phyloP scores from a whole-genome alignment of 2,329 filamentous ascomycete species.

The Aspergillus sp. region DNA sequence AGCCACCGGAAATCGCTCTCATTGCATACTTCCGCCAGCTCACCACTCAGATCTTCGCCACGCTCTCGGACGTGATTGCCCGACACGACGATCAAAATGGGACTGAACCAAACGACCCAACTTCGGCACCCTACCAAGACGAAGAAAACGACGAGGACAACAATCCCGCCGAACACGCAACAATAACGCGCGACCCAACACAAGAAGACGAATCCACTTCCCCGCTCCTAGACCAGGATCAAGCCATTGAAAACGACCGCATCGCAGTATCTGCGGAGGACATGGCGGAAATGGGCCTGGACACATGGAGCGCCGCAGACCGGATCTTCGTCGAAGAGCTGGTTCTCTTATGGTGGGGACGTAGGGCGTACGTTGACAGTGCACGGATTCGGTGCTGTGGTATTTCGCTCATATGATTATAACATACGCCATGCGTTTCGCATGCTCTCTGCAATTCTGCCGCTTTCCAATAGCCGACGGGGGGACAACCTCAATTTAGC shows the following conservation, averaged over 20 bases:
- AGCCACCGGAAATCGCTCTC: constrained; percentile 52
- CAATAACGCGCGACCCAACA: constrained; percentile 31
- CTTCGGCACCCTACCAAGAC: constrained; percentile 27
- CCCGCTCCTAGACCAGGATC: constrained; percentile 28
- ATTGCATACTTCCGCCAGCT: constrained; percentile 56
- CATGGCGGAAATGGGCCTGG: constrained; percentile 54
- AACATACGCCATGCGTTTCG: neutral
- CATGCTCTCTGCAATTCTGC: neutral
- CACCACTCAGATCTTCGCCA: constrained; percentile 52
- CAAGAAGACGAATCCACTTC: constrained; percentile 33
- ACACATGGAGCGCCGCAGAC: constrained; percentile 54
- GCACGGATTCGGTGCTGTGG: constrained; percentile 54
- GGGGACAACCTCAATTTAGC: neutral
- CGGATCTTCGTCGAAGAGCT: constrained; percentile 52
- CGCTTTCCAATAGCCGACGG: neutral
- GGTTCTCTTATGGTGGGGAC: constrained; percentile 51
- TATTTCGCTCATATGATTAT: constrained; percentile 46
- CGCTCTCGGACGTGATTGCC: constrained; percentile 48
- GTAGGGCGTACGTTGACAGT: constrained; percentile 48
- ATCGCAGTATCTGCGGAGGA: constrained; percentile 49
- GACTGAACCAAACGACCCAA: constrained; percentile 25
- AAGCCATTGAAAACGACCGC: constrained; percentile 25
- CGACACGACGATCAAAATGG: constrained; percentile 40
- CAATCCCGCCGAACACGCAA: constrained; percentile 4
- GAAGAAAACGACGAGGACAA: constrained; percentile 11